A percentile compares a stretch with the other conserved stretches of the same genome.
These are phyloP conservation scores for Penicillium waksmanii DNA, from an alignment of 495 filamentous ascomycete genomes.

Conservation along the genomic window DNA sequence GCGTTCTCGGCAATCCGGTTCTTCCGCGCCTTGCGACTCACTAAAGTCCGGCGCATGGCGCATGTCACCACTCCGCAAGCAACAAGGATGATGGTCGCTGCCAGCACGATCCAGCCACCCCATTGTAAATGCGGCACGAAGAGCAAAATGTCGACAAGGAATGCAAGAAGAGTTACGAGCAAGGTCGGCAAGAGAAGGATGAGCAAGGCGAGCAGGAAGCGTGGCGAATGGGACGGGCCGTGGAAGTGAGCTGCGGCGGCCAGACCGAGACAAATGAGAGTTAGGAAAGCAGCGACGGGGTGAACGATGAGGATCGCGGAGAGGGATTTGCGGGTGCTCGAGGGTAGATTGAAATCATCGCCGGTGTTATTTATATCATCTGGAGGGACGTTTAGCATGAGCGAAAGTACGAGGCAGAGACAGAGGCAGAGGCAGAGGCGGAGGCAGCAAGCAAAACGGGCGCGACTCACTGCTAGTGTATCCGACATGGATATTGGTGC, in stretches of 20 bases:
- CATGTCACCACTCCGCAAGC: conserved; percentile 86
- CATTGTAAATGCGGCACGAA: conserved; percentile 93
- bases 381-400: conserved; percentile 10
- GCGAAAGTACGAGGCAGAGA: conserved; percentile 16
- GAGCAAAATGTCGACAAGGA: conserved; percentile 92
- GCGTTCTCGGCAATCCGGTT: conserved; percentile 90
- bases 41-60: conserved; percentile 94
- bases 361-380: conserved; percentile 47
- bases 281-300: conserved; percentile 85
- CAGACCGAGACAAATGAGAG: conserved; percentile 80
- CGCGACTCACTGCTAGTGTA: conserved; percentile 77
- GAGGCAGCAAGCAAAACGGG: conserved; percentile 21
- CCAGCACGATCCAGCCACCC: conserved; percentile 95
- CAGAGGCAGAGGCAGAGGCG: conserved; percentile 17
- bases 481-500: conserved; percentile 77
- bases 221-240: conserved; percentile 87
- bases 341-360: conserved; percentile 73
- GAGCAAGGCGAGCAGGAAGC: conserved; percentile 81
- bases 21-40: conserved; percentile 88
- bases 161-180: conserved; percentile 81
- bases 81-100: conserved; percentile 84
- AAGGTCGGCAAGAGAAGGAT: conserved; percentile 86
- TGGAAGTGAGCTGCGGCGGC: conserved; percentile 85
- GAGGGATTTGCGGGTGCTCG: conserved; percentile 76
- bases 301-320: conserved; percentile 91